Percentiles rank a stretch among this genome's conserved stretches.
Evolutionary conservation across 2,329 filamentous ascomycete species (phyloP).

Genomic region (Thyridium curvatum): DNA sequence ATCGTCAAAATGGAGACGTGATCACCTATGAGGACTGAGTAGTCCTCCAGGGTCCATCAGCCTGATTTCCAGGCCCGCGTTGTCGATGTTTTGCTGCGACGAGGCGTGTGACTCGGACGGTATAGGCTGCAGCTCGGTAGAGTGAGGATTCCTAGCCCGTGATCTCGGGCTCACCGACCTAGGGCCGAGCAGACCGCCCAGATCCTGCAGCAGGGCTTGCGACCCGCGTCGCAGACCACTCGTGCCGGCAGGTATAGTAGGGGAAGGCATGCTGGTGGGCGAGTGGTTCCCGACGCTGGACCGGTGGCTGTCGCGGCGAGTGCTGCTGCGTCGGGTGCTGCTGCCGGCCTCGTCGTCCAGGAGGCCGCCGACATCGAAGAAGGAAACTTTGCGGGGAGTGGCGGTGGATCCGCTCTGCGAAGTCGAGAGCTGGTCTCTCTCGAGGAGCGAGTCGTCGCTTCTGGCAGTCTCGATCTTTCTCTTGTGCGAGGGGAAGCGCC

Average conservation of each 20-base stretch:
- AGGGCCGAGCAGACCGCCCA: constrained; percentile 47
- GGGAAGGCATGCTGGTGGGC: constrained; percentile 30
- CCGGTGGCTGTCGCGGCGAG: constrained; percentile 32
- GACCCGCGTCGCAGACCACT: constrained; percentile 47
- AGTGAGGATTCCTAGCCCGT: constrained; percentile 20
- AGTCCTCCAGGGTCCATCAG: constrained; percentile 11
- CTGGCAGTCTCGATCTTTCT: constrained; percentile 16
- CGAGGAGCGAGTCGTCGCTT: constrained; percentile 35
- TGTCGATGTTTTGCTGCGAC: not conserved
- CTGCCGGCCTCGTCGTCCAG: constrained; percentile 39
- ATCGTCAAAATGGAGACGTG: too few relatives aligned
- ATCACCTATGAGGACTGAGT: not conserved
- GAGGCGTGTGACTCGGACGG: constrained; percentile 17
- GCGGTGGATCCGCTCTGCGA: constrained; percentile 30
- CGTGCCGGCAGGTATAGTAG: constrained; percentile 36
- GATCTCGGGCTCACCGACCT: constrained; percentile 5
- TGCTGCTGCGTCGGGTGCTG: constrained; percentile 5
- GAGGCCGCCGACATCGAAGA: constrained; percentile 80
- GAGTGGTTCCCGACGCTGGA: constrained; percentile 29
- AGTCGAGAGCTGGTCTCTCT: constrained; percentile 23
- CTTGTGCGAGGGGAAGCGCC: constrained; percentile 37
- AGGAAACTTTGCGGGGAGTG: constrained; percentile 60
- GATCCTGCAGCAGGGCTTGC: constrained; percentile 50
- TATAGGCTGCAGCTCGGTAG: constrained; percentile 40
- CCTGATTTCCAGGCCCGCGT: constrained; percentile 5